Base-by-base conservation (phyloP, 2,329 filamentous ascomycete species). In the Penicillium sp. region DNA sequence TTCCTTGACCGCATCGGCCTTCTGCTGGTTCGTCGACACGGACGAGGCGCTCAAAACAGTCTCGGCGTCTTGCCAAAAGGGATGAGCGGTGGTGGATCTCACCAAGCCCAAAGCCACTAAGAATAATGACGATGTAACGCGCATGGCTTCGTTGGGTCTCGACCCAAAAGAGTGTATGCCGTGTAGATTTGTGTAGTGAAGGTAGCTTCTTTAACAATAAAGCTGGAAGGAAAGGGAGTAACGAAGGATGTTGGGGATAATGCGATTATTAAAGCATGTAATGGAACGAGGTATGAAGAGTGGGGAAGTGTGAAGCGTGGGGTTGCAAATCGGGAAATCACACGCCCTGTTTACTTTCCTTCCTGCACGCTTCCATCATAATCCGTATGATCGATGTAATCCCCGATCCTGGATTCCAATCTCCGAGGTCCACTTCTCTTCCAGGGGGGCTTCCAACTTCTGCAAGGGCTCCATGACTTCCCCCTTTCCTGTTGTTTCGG, bases 1-100 rank as follows among this genome's bases (percentile, higher is more conserved):
- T 53, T 85, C 82, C 69, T 86, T 88, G 52, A 93, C 84, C 1
- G 85, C 84, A 48, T 80, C 78, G 13, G 86, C 82, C 63, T 85
- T 73, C 9, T 68, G 57, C 14, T 63, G 68, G 13, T 58, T 54
- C 2, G 58, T 48, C 4, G 44, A 50, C 16, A 56, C 50, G 7
- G 48, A 50, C 14, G 58, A 50, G 3, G 41, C 55, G 33, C 60
- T 51, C 39, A 62, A 43, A 21, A 60, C 33, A 7, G 58, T 52
- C 50, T 66, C 60, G 16, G 46, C 37, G 3, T 62, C 50, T 16
- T 46, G 35, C 27, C 27, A 29, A 29, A 29, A 29, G 27, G 69
- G 69, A 56, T 63, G 62, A 31, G 67, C 68, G 13, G 57, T 44
- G 19, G 63, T 54, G 21, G 63, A 64, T 47, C 63, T 60, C 45